Conservation (phyloP, 192 early-diverging fungal species). For the Backusella australiensis region DNA sequence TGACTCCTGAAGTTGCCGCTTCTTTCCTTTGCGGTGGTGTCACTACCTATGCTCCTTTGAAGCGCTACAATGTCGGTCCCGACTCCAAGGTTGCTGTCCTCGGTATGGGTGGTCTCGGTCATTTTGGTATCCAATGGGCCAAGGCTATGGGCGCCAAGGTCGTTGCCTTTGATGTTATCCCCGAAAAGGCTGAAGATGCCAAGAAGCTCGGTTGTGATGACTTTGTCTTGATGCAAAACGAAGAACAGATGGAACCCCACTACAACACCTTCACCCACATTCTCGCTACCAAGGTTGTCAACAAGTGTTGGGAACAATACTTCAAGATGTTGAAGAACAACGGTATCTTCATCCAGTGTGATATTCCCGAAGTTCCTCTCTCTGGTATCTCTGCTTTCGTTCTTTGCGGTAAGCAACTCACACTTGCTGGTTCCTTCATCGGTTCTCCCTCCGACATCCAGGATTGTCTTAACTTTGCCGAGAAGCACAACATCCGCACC, state of each 20-base stretch:
- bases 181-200: conserved; percentile 54
- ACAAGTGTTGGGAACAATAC: conserved; percentile 17
- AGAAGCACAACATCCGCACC: conserved; percentile 57
- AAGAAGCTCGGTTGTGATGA: conserved; percentile 54
- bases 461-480: conserved; percentile 67
- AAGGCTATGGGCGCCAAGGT: conserved; percentile 47
- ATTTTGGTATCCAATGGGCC: conserved; percentile 60
- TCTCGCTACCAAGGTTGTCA: conserved; percentile 5
- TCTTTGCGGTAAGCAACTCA: conserved; percentile 51
- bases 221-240: conserved; percentile 34
- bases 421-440: conserved; percentile 65
- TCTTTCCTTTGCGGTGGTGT: conserved; percentile 79
- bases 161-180: conserved; percentile 50
- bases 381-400: conserved; percentile 31
- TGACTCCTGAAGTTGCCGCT: conserved; percentile 52
- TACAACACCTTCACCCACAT: conserved; percentile 15
- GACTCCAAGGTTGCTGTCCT: conserved; percentile 51
- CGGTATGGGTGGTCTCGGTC: conserved; percentile 66
- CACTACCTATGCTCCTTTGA: conserved; percentile 57
- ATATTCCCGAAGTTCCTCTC: conserved; percentile 57
- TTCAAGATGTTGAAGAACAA: conserved; percentile 25
- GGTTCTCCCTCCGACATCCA: conserved; percentile 52
- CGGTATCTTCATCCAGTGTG: conserved; percentile 61
- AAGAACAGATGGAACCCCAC: conserved; percentile 5
- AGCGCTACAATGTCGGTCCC: conserved; percentile 41